Evolutionary conservation across 2,329 filamentous ascomycete genomes (phyloP).

Genomic region (Exophiala dermatitidis): DNA sequence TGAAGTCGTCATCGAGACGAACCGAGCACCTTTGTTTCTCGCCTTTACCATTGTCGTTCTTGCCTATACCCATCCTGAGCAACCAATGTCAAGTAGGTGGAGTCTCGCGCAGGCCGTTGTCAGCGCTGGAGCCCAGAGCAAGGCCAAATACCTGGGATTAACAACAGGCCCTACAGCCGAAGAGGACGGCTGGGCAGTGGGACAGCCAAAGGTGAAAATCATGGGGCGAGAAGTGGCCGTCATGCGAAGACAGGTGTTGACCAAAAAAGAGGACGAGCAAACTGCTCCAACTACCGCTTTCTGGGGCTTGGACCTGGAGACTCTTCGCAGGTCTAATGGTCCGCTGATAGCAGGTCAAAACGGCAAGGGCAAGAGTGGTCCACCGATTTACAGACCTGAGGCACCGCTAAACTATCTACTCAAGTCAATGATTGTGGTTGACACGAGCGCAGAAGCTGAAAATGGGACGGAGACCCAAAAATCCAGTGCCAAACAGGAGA

Average conservation of each 20-base stretch:
- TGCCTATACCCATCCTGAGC: constrained; percentile 75
- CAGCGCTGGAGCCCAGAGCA: constrained; percentile 69
- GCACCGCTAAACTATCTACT: constrained; percentile 54
- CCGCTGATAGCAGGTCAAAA: constrained; percentile 22
- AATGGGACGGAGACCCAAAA: not conserved
- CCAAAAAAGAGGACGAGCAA: constrained; percentile 45
- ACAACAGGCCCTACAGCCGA: constrained; percentile 58
- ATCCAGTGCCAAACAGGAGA: constrained; percentile 30
- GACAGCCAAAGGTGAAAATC: constrained; percentile 65
- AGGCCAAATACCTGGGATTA: constrained; percentile 68
- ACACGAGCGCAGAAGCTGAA: constrained; percentile 16
- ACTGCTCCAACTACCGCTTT: constrained; percentile 38
- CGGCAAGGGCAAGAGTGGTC: constrained; percentile 36
- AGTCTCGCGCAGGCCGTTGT: constrained; percentile 79
- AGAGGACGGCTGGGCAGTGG: constrained; percentile 64
- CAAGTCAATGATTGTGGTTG: constrained; percentile 37
- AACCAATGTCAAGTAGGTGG: constrained; percentile 73
- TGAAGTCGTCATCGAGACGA: constrained; percentile 58
- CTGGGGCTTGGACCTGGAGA: constrained; percentile 54
- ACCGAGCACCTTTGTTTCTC: constrained; percentile 73
- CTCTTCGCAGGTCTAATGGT: constrained; percentile 43
- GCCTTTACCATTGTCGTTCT: constrained; percentile 70
- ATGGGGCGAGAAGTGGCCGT: constrained; percentile 68
- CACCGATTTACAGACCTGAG: constrained; percentile 70
- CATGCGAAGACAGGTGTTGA: constrained; percentile 56